These are phyloP conservation scores for Rhipidocladum racemiflorum DNA, from an alignment of 176 grass and related monocot species.

Conservation along the genomic window DNA sequence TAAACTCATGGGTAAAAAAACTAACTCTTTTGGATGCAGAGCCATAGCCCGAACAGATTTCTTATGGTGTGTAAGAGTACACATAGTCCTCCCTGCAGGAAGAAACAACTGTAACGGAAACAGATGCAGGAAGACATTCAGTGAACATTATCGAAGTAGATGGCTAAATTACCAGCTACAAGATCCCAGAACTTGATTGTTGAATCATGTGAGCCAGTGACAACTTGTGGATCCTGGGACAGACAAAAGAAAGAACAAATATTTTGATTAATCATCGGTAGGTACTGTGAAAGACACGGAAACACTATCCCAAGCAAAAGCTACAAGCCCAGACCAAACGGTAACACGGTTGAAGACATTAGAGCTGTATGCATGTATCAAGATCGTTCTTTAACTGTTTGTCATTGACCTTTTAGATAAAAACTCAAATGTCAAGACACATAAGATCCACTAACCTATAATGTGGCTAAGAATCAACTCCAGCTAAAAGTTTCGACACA, in stretches of 20 bases:
- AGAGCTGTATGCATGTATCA: slow-evolving; percentile 1
- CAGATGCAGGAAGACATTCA: neutral
- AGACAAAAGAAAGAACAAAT: neutral
- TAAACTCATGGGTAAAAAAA: slow-evolving; percentile 11
- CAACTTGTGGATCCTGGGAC: slow-evolving; percentile 93
- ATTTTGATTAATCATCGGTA: neutral
- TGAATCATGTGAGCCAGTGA: slow-evolving; percentile 94
- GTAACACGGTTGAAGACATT: neutral
- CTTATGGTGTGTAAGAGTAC: slow-evolving; percentile 95
- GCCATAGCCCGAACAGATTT: slow-evolving; percentile 95
- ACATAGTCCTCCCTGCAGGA: slow-evolving; percentile 83
- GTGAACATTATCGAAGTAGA: neutral
- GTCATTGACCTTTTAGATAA: neutral
- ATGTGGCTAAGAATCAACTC: neutral
- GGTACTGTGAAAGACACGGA: neutral
- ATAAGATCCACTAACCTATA: neutral
- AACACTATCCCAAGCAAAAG: slow-evolving; percentile 2
- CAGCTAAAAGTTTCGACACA: neutral
- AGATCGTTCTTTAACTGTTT: neutral
- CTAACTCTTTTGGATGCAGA: slow-evolving; percentile 90
- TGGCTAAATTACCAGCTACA: slow-evolving; percentile 69
- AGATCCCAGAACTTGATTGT: slow-evolving; percentile 99
- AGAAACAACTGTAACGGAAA: slow-evolving; percentile 30
- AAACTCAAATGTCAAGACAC: slow-evolving; percentile 1
- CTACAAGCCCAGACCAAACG: neutral